Base-by-base conservation (phyloP, 148 eudicot species). In the Chenopodium quinoa region DNA sequence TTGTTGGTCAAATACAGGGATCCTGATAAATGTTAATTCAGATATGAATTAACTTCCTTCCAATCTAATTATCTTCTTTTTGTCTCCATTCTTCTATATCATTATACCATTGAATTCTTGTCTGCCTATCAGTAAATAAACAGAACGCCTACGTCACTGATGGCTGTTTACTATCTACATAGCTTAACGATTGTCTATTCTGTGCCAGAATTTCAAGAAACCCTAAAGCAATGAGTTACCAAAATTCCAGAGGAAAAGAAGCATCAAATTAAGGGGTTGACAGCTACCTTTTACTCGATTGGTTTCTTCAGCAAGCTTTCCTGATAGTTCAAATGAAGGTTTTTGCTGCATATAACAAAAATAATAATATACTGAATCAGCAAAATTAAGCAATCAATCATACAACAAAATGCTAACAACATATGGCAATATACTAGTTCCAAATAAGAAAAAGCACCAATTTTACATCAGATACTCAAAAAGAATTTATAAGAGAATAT, bases 301-400 rank as follows among this genome's bases (percentile, higher is more conserved):
- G 23, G 99, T 97, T 90, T 97, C 99, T 13, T 84, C 98, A 71
- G 98, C 98, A 89, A 97, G 99, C 89, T 97, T 97, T 80, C 99
- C 98, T 67, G 98, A 97, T 71, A 93, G 90, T 86, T 92, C 99
- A 85, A 94, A 97, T 68, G 99, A 97, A 75, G 97, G 99, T 74
- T 97, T 91, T 85, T 90, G 88, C 98, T 97, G 94, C 86, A 85
- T 71, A 67, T 52, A 16, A 79, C 5, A 58, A 22, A 72, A 64
- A 9, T 50, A 2, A 9, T 50, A 66, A 6, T 40, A 75, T 31
- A 19, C 52, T 60, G 34, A 60, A 50, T 20, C 23, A 19, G 46
- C n/a, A 46, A 50, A 46, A 16, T 11, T 46, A 78, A 75, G 48
- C 32, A 70, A 27, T 11, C 23, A 7, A 22, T 62, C 14, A 29